phyloP scores from a whole-genome alignment of 2,329 filamentous ascomycete genomes.

The Paraphaeosphaeria minitans region DNA sequence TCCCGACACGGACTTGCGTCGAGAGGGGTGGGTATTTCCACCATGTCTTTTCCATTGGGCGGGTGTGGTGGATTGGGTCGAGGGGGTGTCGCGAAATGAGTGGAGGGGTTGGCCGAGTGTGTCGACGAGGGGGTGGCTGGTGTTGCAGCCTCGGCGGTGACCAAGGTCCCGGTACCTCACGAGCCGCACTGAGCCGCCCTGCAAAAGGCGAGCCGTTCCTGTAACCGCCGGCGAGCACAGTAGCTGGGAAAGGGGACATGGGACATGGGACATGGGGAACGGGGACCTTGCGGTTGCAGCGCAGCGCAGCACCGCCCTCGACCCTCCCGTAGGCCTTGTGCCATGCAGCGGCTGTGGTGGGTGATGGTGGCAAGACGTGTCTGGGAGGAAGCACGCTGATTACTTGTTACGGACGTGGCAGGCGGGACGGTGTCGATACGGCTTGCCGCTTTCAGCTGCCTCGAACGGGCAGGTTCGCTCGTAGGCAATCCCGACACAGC shows the following conservation, averaged over 20 bases:
- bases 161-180: conserved; percentile 15
- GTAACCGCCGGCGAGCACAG: background rate
- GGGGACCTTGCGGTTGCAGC: conserved; percentile 1
- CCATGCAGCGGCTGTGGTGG: background rate
- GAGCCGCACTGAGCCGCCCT: conserved; percentile 12
- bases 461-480: background rate
- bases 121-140: background rate
- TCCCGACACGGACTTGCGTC: background rate
- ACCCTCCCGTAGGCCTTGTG: background rate
- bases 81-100: too few species aligned
- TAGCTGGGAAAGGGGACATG: background rate
- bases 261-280: too few species aligned
- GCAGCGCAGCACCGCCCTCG: background rate
- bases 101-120: too few species aligned
- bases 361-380: background rate
- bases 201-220: conserved; percentile 10
- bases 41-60: too few species aligned
- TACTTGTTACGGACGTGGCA: background rate
- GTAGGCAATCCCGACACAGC: conserved; percentile 3
- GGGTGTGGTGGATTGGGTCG: too few species aligned
- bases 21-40: too few species aligned
- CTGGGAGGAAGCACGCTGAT: background rate
- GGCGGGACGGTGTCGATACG: background rate
- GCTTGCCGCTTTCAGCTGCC: background rate
- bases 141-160: background rate